phyloP scores from a whole-genome alignment of 257 asterid species.

The Scutellaria baicalensis region DNA sequence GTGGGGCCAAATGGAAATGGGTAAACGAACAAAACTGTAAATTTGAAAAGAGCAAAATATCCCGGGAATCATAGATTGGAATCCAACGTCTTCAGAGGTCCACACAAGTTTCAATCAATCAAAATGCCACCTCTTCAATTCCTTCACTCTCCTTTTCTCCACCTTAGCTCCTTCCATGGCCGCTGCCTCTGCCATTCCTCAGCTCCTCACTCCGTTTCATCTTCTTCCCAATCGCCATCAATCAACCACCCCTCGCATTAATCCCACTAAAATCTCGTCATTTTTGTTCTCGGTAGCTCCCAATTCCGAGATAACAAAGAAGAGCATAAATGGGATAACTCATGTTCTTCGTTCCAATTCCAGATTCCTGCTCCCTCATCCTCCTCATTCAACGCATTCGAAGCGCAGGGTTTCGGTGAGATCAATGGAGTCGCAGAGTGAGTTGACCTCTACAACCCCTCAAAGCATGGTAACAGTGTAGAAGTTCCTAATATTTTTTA shows the following conservation, averaged over 20 bases:
- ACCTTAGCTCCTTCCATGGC: constrained; percentile 33
- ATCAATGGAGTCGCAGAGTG: constrained; percentile 39
- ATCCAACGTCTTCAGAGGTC: constrained; percentile 32
- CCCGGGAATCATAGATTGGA: constrained; percentile 13
- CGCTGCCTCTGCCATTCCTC: constrained; percentile 34
- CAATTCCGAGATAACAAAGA: constrained; percentile 4
- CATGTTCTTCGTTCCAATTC: constrained; percentile 13
- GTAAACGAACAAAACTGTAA: constrained; percentile 28
- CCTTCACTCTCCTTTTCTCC: constrained; percentile 18
- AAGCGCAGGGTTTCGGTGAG: constrained; percentile 28
- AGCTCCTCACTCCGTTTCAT: constrained; percentile 19
- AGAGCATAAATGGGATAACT: neutral
- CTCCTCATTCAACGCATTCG: constrained; percentile 12
- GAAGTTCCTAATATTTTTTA: neutral
- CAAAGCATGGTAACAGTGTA: constrained; percentile 38
- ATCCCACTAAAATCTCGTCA: constrained; percentile 18
- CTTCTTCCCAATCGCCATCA: constrained; percentile 28
- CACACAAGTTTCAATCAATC: constrained; percentile 48
- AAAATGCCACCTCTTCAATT: constrained; percentile 28
- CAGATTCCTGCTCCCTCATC: constrained; percentile 17
- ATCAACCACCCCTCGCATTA: constrained; percentile 8
- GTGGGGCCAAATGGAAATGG: neutral
- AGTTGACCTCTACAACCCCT: constrained; percentile 31
- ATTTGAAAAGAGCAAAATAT: neutral
- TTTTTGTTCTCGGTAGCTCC: constrained; percentile 11